Percentiles rank a stretch among this genome's conserved stretches.
These are phyloP conservation scores for Stachybotrys elegans DNA, from an alignment of 2,329 filamentous ascomycete species.

Conservation along the genomic window DNA sequence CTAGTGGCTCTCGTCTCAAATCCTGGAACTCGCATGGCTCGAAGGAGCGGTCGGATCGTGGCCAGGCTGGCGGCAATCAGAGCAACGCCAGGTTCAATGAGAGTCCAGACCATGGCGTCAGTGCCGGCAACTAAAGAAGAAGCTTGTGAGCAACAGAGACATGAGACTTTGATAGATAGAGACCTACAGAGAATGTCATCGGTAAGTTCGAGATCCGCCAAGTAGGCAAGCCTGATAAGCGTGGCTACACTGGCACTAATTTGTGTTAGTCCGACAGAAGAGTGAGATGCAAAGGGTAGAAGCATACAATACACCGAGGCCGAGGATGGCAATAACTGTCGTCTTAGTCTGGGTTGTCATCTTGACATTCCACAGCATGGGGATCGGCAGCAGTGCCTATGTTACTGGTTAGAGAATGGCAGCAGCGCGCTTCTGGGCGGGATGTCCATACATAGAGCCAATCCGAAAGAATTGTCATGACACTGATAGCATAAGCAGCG, in stretches of 20 bases:
- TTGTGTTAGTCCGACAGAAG: not conserved
- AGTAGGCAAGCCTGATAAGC: slow-evolving; percentile 44
- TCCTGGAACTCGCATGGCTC: slow-evolving; percentile 39
- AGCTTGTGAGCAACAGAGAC: too few species aligned
- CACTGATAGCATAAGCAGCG: slow-evolving; percentile 46
- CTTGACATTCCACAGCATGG: slow-evolving; percentile 50
- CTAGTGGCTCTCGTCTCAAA: slow-evolving; percentile 37
- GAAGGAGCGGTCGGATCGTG: slow-evolving; percentile 50
- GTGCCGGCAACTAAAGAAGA: slow-evolving; percentile 37
- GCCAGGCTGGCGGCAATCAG: slow-evolving; percentile 49
- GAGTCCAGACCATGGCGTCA: slow-evolving; percentile 50
- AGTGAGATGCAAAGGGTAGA: not conserved
- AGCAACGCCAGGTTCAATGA: slow-evolving; percentile 52
- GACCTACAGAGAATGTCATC: slow-evolving; percentile 44
- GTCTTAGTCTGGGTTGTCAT: slow-evolving; percentile 47
- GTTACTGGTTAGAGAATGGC: too few species aligned
- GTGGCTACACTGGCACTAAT: slow-evolving; percentile 48
- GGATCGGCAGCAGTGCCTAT: slow-evolving; percentile 45
- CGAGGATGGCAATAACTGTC: slow-evolving; percentile 45
- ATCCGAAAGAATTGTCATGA: slow-evolving; percentile 48
- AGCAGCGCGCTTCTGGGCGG: too few species aligned
- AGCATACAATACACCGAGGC: slow-evolving; percentile 44
- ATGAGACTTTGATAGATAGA: not conserved
- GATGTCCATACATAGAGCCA: slow-evolving; percentile 41
- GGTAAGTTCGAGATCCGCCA: slow-evolving; percentile 37